Percentiles rank a stretch among this genome's conserved stretches.
Evolutionary conservation across 345 rosid genomes (phyloP).

Genomic region (Murraya paniculata): DNA sequence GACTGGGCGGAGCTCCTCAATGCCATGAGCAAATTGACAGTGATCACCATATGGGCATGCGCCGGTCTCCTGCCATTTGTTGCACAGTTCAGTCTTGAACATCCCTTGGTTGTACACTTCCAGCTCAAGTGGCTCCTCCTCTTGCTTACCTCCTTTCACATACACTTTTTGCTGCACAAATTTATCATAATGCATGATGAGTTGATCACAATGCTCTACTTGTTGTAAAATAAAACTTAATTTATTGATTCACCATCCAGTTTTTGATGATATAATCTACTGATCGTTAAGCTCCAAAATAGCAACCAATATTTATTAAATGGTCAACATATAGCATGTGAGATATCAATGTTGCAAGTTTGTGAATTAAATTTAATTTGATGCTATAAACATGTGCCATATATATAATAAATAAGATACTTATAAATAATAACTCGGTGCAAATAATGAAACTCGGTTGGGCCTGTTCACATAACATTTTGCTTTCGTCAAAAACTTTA

Average conservation of each 20-base stretch:
- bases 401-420: background rate
- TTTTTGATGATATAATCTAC: background rate
- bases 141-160: slow-evolving; percentile 35
- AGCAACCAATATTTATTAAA: background rate
- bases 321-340: background rate
- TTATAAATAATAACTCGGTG: background rate
- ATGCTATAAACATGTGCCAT: background rate
- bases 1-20: slow-evolving; percentile 57
- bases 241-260: background rate
- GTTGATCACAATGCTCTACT: background rate
- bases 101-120: slow-evolving; percentile 56
- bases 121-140: slow-evolving; percentile 45
- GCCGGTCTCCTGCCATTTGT: slow-evolving; percentile 69
- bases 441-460: background rate
- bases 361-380: background rate
- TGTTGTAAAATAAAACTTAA: background rate
- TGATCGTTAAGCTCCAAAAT: background rate
- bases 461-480: background rate
- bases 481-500: background rate
- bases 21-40: slow-evolving; percentile 61
- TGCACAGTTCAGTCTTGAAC: slow-evolving; percentile 63
- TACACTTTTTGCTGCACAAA: slow-evolving; percentile 35
- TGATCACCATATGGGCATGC: slow-evolving; percentile 48
- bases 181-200: background rate
- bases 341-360: background rate